phyloP scores from a whole-genome alignment of 805 yeast genomes.

The Candida andamanensis region DNA sequence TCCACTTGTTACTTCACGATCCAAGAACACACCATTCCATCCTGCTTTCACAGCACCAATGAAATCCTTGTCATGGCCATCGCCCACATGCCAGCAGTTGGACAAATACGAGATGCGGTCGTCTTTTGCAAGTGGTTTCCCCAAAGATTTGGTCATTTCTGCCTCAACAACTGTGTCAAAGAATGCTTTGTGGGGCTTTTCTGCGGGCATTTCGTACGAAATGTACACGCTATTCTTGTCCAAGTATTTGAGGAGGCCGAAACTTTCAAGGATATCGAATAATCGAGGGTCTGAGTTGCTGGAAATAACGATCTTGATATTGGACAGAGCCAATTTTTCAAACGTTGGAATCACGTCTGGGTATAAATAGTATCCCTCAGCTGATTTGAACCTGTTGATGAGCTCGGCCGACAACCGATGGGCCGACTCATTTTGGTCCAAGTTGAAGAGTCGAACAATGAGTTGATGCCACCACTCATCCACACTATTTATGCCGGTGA shows the following conservation, averaged over 20 bases:
- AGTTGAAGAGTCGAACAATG: conserved; percentile 38
- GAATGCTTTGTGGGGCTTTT: conserved; percentile 49
- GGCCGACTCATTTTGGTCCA: conserved; percentile 23
- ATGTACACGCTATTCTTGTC: conserved; percentile 36
- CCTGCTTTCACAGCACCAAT: conserved; percentile 51
- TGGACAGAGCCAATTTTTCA: conserved; percentile 21
- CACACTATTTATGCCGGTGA: conserved; percentile 15
- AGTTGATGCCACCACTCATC: conserved; percentile 58
- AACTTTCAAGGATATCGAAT: conserved; percentile 38
- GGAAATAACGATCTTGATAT: conserved; percentile 39
- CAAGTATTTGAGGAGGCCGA: conserved; percentile 42
- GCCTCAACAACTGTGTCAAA: conserved; percentile 27
- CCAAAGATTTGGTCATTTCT: conserved; percentile 5
- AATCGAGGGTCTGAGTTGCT: conserved; percentile 63
- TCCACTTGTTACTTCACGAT: conserved; percentile 28
- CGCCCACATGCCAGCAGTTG: conserved; percentile 63
- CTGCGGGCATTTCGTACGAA: conserved; percentile 51
- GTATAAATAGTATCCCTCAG: conserved; percentile 48
- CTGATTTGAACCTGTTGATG: conserved; percentile 43
- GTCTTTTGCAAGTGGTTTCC: conserved; percentile 1
- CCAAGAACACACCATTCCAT: conserved; percentile 56
- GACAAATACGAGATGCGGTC: conserved; percentile 13
- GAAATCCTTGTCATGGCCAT: conserved; percentile 51
- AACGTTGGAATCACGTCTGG: conserved; percentile 51
- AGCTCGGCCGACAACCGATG: conserved; percentile 41